Evolutionary conservation across 2,329 filamentous ascomycete species (phyloP).

Genomic region (Myriosclerotinia curreyana): DNA sequence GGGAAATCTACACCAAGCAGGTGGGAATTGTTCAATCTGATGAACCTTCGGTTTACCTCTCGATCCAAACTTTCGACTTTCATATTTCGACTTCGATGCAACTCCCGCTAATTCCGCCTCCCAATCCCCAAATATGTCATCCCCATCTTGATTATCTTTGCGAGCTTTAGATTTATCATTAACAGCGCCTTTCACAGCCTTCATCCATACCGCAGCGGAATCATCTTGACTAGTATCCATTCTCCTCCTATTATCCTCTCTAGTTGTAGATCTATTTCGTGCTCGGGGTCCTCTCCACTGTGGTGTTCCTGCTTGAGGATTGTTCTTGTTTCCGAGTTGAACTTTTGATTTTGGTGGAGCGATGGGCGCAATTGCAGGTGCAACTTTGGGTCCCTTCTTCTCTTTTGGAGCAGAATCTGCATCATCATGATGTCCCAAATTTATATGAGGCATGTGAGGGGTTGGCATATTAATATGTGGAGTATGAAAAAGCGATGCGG

Average conservation of each 20-base stretch:
- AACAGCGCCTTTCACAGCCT: conserved; percentile 15
- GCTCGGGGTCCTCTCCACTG: conserved; percentile 21
- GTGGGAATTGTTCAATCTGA: conserved; percentile 28
- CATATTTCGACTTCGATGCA: conserved; percentile 21
- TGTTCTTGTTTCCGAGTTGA: background rate
- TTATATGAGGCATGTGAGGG: conserved; percentile 8
- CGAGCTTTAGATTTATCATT: conserved; percentile 13
- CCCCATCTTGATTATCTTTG: conserved; percentile 13
- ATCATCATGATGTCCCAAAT: background rate
- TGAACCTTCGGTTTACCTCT: conserved; percentile 30
- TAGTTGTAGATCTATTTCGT: conserved; percentile 4
- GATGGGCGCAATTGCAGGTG: conserved; percentile 1
- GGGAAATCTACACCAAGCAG: conserved; percentile 34
- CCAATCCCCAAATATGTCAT: conserved; percentile 19
- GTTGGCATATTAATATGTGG: background rate
- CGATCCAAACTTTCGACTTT: conserved; percentile 31
- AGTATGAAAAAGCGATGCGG: conserved; percentile 8
- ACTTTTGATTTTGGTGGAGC: background rate
- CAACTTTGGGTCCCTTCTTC: background rate
- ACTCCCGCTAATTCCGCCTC: conserved; percentile 12
- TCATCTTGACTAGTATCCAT: conserved; percentile 22
- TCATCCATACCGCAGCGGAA: conserved; percentile 20
- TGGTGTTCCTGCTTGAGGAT: background rate
- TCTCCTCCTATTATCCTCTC: conserved; percentile 15
- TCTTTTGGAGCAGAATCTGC: background rate